phyloP scores from a whole-genome alignment of 805 yeast species.

The Pichia paraexigua region DNA sequence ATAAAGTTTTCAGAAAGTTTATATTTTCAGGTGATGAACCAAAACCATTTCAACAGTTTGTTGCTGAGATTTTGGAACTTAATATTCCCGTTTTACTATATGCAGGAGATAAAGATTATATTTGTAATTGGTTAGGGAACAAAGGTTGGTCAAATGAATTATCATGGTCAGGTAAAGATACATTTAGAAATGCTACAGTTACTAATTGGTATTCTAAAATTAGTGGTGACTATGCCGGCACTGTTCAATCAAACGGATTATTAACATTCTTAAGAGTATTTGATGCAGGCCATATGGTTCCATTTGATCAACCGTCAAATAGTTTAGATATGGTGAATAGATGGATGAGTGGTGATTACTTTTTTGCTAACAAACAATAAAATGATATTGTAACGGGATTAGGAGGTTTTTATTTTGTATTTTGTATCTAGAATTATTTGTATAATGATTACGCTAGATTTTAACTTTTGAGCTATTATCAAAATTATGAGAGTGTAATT shows the following conservation, averaged over 20 bases:
- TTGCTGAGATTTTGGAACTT: constrained; percentile 60
- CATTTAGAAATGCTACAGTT: constrained; percentile 16
- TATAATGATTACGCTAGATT: not conserved
- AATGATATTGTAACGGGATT: not conserved
- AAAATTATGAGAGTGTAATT: too few relatives aligned
- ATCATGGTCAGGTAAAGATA: constrained; percentile 31
- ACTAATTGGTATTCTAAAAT: constrained; percentile 23
- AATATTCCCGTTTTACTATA: constrained; percentile 79
- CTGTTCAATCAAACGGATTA: constrained; percentile 41
- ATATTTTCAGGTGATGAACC: constrained; percentile 85
- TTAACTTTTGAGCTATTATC: too few relatives aligned
- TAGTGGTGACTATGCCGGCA: constrained; percentile 28
- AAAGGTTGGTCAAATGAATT: constrained; percentile 74
- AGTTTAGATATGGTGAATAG: constrained; percentile 76
- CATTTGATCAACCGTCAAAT: constrained; percentile 75
- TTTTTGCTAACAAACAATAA: not conserved
- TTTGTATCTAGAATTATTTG: not conserved
- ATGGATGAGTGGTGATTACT: constrained; percentile 70
- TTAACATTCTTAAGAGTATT: constrained; percentile 78
- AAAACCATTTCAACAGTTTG: constrained; percentile 77
- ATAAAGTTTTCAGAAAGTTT: constrained; percentile 72
- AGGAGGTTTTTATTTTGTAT: not conserved
- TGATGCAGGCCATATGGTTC: constrained; percentile 96
- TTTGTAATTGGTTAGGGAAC: constrained; percentile 96
- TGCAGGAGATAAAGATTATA: constrained; percentile 94